These are phyloP conservation scores for Pneumocystis murina DNA, from an alignment of 1,139 yeast genomes.

Conservation along the genomic window DNA sequence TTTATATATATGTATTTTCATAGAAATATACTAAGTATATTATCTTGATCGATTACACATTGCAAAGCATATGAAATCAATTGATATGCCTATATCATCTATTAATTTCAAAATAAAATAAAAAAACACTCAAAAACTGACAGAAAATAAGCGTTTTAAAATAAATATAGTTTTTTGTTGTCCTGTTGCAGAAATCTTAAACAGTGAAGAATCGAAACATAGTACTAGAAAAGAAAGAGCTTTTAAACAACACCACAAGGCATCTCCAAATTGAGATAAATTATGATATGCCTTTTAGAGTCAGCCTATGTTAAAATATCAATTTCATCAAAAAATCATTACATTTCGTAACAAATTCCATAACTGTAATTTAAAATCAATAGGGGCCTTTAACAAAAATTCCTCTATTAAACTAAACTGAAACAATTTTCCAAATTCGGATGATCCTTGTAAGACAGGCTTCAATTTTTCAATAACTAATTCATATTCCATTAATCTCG, in stretches of 20 bases:
- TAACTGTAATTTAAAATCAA: constrained; percentile 51
- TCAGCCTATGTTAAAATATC: constrained; percentile 23
- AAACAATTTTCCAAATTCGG: background rate
- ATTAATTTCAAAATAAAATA: background rate
- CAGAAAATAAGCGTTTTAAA: background rate
- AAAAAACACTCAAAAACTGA: background rate
- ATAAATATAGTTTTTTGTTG: background rate
- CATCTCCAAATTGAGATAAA: background rate
- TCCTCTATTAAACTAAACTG: background rate
- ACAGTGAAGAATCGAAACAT: background rate
- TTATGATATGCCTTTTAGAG: background rate
- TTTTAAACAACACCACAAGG: background rate
- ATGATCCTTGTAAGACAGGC: constrained; percentile 30
- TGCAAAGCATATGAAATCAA: background rate
- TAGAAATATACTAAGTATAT: constrained; percentile 30
- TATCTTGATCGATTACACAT: background rate
- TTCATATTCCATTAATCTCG: constrained; percentile 24
- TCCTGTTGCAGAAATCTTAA: background rate
- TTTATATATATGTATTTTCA: constrained; percentile 13
- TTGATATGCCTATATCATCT: background rate
- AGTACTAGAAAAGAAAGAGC: background rate
- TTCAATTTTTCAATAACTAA: constrained; percentile 44
- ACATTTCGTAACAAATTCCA: constrained; percentile 41
- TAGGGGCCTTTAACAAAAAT: constrained; percentile 49
- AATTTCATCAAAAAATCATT: constrained; percentile 43